A percentile compares a stretch with the other conserved stretches of the same genome.
Conservation (phyloP, 176 grass and related monocot genomes). For the Eragrostis curvula region DNA sequence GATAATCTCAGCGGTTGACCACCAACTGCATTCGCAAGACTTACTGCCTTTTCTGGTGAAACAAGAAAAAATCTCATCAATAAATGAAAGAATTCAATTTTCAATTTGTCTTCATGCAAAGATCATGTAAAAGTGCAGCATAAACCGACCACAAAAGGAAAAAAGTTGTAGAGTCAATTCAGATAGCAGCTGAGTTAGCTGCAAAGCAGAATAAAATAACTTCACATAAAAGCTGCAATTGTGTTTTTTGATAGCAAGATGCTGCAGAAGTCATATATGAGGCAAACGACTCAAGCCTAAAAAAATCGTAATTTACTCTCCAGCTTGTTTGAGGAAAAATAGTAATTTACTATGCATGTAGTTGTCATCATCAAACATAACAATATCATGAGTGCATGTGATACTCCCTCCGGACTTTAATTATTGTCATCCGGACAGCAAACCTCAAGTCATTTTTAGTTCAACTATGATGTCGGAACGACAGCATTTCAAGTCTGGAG, state of each 20-base stretch:
- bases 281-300: neutral
- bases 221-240: neutral
- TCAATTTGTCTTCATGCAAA: conserved; percentile 2
- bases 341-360: neutral
- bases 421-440: too few relatives aligned
- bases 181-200: neutral
- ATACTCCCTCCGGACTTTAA: too few relatives aligned
- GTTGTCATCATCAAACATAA: neutral
- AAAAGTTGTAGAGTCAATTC: neutral
- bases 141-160: conserved; percentile 10
- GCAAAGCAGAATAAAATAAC: conserved; percentile 32
- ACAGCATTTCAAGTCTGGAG: too few relatives aligned
- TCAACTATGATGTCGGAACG: too few relatives aligned
- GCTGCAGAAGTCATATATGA: neutral
- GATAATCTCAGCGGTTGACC: conserved; percentile 72
- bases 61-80: conserved; percentile 33
- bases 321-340: neutral
- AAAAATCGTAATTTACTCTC: neutral
- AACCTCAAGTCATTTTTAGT: too few relatives aligned
- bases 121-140: neutral
- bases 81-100: neutral
- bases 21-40: conserved; percentile 75
- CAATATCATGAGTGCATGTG: neutral
- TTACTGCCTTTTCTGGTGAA: conserved; percentile 77
- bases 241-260: neutral